Percentiles rank a stretch among this genome's conserved stretches.
These are phyloP conservation scores for Verticillium isaacii DNA, from an alignment of 2,329 filamentous ascomycete genomes.

Conservation along the genomic window DNA sequence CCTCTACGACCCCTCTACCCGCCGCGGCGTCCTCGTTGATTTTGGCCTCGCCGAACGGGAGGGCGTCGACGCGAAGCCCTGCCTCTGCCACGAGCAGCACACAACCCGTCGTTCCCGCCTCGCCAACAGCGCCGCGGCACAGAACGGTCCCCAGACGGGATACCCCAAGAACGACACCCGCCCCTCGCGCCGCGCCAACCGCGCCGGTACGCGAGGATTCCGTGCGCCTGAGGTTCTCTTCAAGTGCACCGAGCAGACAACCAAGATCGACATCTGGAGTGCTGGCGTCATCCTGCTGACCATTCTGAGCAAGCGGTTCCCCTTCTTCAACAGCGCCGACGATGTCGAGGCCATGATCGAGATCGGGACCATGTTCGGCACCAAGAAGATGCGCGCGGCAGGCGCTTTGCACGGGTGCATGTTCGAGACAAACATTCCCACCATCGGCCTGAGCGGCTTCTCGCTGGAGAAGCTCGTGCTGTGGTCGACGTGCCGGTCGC, in stretches of 20 bases:
- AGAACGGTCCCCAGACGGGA: conserved; percentile 50
- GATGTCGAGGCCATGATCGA: conserved; percentile 97
- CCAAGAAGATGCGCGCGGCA: conserved; percentile 74
- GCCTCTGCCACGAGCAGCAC: conserved; percentile 68
- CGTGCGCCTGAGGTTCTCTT: conserved; percentile 93
- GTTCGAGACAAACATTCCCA: conserved; percentile 90
- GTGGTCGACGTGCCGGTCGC: conserved; percentile 82
- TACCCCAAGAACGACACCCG: conserved; percentile 90
- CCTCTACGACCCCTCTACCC: conserved; percentile 76
- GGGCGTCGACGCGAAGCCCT: conserved; percentile 72
- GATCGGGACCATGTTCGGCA: conserved; percentile 91
- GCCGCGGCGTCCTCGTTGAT: conserved; percentile 90
- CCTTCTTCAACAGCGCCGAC: conserved; percentile 98
- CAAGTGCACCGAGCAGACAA: conserved; percentile 94
- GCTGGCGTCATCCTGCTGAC: conserved; percentile 97
- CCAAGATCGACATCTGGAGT: conserved; percentile 95
- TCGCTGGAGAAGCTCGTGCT: conserved; percentile 88
- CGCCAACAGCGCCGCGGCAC: conserved; percentile 53
- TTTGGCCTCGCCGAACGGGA: conserved; percentile 93
- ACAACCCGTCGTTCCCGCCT: conserved; percentile 57
- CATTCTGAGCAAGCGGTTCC: conserved; percentile 84
- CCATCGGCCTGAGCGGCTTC: conserved; percentile 80
- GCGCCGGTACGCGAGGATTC: conserved; percentile 92
- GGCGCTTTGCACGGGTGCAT: conserved; percentile 84
- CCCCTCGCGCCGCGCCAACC: conserved; percentile 83